Base-by-base conservation (phyloP, 208 protist genomes). In the Acanthamoeba culbertsoni region DNA sequence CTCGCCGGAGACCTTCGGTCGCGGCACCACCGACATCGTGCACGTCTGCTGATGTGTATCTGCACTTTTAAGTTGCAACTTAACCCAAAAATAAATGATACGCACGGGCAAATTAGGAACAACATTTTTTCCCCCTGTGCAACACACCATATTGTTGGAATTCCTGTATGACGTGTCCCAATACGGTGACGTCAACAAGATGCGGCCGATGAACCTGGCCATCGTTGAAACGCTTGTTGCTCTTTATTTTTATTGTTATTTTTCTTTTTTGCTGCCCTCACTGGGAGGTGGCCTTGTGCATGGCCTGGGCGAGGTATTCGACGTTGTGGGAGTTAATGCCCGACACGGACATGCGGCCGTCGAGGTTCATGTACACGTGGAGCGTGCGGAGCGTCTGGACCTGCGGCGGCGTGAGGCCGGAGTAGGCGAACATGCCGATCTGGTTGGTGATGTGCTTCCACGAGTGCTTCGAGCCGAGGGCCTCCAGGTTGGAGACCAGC, bases 361-460 rank as follows among this genome's bases (percentile, higher is more conserved):
- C 93, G 6, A 68, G 92, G 40, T 96, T 97, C 92, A 99, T 94
- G 95, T 98, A 99, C n/a, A 99, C 95, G 75, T 97, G 94, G 55
- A 97, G 95, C 2, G 96, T 45, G 6, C 53, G 68, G 0, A 98
- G 46, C n/a, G 23, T 62, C 23, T 94, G 84, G 18, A 93, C 59
- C 71, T 82, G 71, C 7, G 37, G 37, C 2, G 89, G n/a, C 23
- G 89, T 93, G n/a, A 93, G 53, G 40, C 89, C 89, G 10, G 48
- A 71, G 95, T 98, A 99, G 71, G 98, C 99, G 95, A 99, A 99
- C 99, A 99, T 99, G 94, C 99, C 99, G 62, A 99, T 99, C 96
- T 99, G 99, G 10, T 96, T 96, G 59, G 98, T 97, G 53, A 99
- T 97, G 95, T 99, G 98, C 23, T 96, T 95, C 99, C 99, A 99